Conservation (phyloP, 1,284 basidiomycete genomes). For the Limonomyces culmigenus region DNA sequence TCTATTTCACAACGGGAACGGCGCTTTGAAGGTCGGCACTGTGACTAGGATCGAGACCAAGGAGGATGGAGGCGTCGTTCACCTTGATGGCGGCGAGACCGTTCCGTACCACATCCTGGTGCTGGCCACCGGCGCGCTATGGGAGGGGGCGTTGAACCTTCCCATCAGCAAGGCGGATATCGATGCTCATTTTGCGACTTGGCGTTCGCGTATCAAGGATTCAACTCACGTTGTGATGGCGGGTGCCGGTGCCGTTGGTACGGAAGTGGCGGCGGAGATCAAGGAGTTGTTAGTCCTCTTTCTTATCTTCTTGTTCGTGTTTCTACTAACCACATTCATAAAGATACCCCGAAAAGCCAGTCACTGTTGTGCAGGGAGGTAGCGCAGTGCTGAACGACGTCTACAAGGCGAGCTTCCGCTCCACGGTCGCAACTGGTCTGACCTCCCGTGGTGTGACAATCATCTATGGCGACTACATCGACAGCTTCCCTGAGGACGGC, state of each 20-base stretch:
- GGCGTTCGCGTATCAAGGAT: conserved; percentile 26
- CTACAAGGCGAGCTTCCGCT: conserved; percentile 41
- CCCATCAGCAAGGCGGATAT: conserved; percentile 23
- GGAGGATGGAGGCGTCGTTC: conserved; percentile 22
- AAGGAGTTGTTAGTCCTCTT: conserved; percentile 32
- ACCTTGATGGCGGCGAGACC: conserved; percentile 28
- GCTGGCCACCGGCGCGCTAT: conserved; percentile 37
- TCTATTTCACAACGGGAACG: conserved; percentile 27
- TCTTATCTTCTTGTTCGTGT: too few species aligned
- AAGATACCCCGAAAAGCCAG: conserved; percentile 29
- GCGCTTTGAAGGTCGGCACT: conserved; percentile 24
- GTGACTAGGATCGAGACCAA: conserved; percentile 25
- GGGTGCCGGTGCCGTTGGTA: conserved; percentile 46
- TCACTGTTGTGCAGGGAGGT: conserved; percentile 46
- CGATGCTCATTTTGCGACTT: conserved; percentile 19
- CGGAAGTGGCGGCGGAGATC: conserved; percentile 43
- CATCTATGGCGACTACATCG: conserved; percentile 36
- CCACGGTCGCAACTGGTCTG: conserved; percentile 22
- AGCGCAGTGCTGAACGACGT: conserved; percentile 32
- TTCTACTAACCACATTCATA: too few species aligned
- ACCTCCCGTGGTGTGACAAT: conserved; percentile 27
- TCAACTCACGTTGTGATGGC: conserved; percentile 35
- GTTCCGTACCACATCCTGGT: conserved; percentile 35
- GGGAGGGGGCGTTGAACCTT: conserved; percentile 31
- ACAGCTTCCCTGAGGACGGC: conserved; percentile 18